Percentiles rank a stretch among this genome's conserved stretches.
Conservation (phyloP, 257 asterid species). For the Solanum bulbocastanum region DNA sequence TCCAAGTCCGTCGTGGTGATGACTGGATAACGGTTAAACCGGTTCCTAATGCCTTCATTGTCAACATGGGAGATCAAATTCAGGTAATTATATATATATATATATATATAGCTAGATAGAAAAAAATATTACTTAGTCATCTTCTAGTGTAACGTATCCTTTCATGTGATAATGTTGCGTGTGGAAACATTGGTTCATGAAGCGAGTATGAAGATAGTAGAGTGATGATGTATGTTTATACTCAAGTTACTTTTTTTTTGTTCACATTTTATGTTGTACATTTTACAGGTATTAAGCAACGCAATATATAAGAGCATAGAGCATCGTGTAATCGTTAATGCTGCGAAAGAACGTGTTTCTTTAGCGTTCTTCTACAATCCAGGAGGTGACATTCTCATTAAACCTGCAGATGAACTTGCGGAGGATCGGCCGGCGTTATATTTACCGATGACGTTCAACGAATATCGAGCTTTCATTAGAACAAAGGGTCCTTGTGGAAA, state of each 20-base stretch:
- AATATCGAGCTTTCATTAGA: conserved; percentile 26
- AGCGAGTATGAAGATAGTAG: neutral
- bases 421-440: conserved; percentile 6
- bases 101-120: neutral
- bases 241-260: neutral
- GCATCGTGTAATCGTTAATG: conserved; percentile 32
- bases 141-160: neutral
- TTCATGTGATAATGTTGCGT: neutral
- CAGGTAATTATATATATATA: conserved; percentile 35
- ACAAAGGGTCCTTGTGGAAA: conserved; percentile 30
- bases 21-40: conserved; percentile 74
- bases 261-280: neutral
- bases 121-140: neutral
- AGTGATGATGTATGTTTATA: neutral
- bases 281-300: conserved; percentile 22
- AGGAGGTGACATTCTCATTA: conserved; percentile 10
- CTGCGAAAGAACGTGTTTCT: conserved; percentile 21
- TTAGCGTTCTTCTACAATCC: conserved; percentile 33
- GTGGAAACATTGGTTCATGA: neutral
- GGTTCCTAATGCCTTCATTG: conserved; percentile 52
- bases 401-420: conserved; percentile 21
- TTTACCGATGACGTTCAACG: conserved; percentile 11
- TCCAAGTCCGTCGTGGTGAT: conserved; percentile 55
- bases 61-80: conserved; percentile 79
- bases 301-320: conserved; percentile 31